A percentile compares a stretch with the other conserved stretches of the same genome.
phyloP scores from a whole-genome alignment of 2,329 filamentous ascomycete genomes.

The Penicillium janthinellum region DNA sequence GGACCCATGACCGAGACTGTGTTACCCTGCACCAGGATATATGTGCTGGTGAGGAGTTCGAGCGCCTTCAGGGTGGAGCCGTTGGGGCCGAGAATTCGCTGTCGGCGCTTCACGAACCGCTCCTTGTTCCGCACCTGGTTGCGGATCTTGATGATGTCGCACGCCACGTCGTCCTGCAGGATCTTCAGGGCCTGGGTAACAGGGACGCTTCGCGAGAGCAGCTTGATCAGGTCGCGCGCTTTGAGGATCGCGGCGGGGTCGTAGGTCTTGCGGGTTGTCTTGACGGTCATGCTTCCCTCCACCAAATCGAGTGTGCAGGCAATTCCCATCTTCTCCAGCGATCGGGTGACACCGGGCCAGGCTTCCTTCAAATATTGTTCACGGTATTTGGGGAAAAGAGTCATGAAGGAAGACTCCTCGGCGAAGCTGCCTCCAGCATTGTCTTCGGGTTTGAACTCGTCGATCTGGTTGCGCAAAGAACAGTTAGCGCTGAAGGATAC shows the following conservation, averaged over 20 bases:
- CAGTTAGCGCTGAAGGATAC: not conserved
- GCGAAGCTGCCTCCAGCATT: constrained; percentile 83
- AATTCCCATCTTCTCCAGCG: constrained; percentile 84
- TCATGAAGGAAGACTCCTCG: constrained; percentile 86
- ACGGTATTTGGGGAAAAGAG: constrained; percentile 91
- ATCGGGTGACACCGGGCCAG: constrained; percentile 87
- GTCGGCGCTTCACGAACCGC: constrained; percentile 89
- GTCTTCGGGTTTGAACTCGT: constrained; percentile 81
- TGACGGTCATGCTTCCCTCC: constrained; percentile 94
- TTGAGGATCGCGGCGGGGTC: constrained; percentile 94
- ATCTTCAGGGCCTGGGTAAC: constrained; percentile 74
- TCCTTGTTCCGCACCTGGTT: constrained; percentile 91
- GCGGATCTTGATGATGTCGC: constrained; percentile 94
- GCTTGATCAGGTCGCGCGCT: constrained; percentile 89
- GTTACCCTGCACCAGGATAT: constrained; percentile 95
- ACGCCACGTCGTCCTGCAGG: constrained; percentile 85
- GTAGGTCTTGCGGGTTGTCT: constrained; percentile 87
- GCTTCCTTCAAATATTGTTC: constrained; percentile 90
- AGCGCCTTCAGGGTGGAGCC: constrained; percentile 93
- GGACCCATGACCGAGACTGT: constrained; percentile 90
- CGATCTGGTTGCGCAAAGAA: constrained; percentile 55
- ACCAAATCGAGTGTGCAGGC: constrained; percentile 91
- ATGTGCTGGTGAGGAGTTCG: constrained; percentile 86
- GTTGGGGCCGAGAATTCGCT: constrained; percentile 87
- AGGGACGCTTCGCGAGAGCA: constrained; percentile 87